Conservation (phyloP, 2,329 filamentous ascomycete genomes). For the Ascochyta viciae-villosae region DNA sequence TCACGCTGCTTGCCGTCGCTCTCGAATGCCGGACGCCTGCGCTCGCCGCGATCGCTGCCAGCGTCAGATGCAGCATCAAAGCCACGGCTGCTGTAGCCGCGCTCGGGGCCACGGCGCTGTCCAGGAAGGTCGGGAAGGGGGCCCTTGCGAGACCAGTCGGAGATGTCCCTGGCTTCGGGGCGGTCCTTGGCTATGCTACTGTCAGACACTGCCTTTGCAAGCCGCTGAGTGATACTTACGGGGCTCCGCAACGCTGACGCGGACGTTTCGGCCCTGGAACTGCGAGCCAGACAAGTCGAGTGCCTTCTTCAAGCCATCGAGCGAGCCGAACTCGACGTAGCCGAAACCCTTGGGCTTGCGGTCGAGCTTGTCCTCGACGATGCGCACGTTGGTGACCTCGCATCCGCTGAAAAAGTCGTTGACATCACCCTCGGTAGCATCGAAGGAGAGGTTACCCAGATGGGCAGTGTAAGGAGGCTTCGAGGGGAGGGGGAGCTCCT, state of each 20-base stretch:
- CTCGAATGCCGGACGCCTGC: slow-evolving; percentile 72
- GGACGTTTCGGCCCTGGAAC: slow-evolving; percentile 88
- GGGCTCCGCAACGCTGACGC: slow-evolving; percentile 95
- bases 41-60: slow-evolving; percentile 69
- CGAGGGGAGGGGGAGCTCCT: slow-evolving; percentile 83
- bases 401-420: slow-evolving; percentile 85
- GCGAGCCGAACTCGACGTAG: slow-evolving; percentile 89
- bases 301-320: slow-evolving; percentile 91
- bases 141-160: slow-evolving; percentile 92
- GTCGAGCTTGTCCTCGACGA: slow-evolving; percentile 95
- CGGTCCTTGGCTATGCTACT: slow-evolving; percentile 78
- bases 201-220: slow-evolving; percentile 19
- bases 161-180: slow-evolving; percentile 79
- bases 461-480: slow-evolving; percentile 96
- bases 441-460: slow-evolving; percentile 95
- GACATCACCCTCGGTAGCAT: slow-evolving; percentile 83
- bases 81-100: slow-evolving; percentile 53
- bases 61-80: slow-evolving; percentile 61
- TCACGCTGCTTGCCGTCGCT: slow-evolving; percentile 79
- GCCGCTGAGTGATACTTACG: slow-evolving; percentile 67
- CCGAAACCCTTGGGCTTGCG: slow-evolving; percentile 97
- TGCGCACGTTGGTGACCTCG: slow-evolving; percentile 86
- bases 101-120: slow-evolving; percentile 61
- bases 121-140: slow-evolving; percentile 78
- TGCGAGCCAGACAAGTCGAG: slow-evolving; percentile 80